Base-by-base conservation (phyloP, 1,284 basidiomycete species). In the Cryptococcus sp. region DNA sequence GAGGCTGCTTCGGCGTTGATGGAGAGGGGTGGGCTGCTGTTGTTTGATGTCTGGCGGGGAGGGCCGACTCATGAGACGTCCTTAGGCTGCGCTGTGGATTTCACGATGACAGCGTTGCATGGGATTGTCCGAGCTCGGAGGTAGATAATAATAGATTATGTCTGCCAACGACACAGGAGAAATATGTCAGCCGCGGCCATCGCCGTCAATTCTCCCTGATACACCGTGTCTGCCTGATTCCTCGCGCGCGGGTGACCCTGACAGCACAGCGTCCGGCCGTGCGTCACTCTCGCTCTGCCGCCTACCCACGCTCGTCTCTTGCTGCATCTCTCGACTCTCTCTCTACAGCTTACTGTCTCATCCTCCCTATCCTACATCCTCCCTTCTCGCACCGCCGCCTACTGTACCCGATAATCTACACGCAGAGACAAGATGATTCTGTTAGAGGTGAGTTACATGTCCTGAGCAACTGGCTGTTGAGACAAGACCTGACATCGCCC, bases 371-470 rank as follows among this genome's bases (percentile, higher is more conserved):
- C 16, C 23, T 12, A 18, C 37, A 12, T 13, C 21, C 16, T 15
- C 36, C 42, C 38, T 42, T 18, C 36, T 23, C 13, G 5, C 42
- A 20, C 42, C 23, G 20, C 42, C 42, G 2, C 3, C 18, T 18
- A 44, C 15, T 44, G 13, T 23, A 12, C 12, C 15, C 4, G 4
- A 33, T 9, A 4, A 4, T 33, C 42, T 20, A 18, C 42, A 18
- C 42, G 18, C 13, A 42, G 40, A n/a, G 35, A n/a, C 64, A 71
- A 46, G 46, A 87, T 87, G 86, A 87, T 87, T 66, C 79, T 87
- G 37, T 82, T 87, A 71, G 86, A 87, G 80, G 86, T 85, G 63
- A 55, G 80, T 64, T 37, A 6, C 4, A 16, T 57, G 46, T 45
- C 20, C 4, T 4, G 15, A 18, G 0, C 16, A 5, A 0, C 35